Conservation (phyloP, 306 rosid genomes). For the Prunus mira region DNA sequence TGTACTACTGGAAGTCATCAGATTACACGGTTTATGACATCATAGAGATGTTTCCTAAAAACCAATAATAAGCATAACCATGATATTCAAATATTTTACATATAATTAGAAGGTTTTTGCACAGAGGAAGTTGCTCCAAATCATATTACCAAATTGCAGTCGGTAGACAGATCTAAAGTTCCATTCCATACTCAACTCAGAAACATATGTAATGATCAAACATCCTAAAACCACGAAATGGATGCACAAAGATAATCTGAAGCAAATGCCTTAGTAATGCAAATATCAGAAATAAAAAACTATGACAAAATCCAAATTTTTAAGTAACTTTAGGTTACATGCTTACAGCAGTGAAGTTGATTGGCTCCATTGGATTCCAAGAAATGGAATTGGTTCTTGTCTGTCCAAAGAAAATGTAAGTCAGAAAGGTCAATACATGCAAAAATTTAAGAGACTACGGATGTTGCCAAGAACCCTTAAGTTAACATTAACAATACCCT, state of each 20-base stretch:
- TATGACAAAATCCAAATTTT: background rate
- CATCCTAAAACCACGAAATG: background rate
- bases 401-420: conserved; percentile 46
- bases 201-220: conserved; percentile 11
- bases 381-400: conserved; percentile 76
- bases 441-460: background rate
- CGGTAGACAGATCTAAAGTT: background rate
- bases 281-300: background rate
- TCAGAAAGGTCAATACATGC: conserved; percentile 28
- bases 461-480: no score
- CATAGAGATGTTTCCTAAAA: background rate
- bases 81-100: background rate
- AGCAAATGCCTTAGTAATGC: background rate
- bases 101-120: background rate
- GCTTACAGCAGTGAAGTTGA: conserved; percentile 93
- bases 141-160: background rate
- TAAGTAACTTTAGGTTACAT: background rate
- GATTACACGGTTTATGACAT: background rate
- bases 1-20: background rate
- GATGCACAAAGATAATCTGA: background rate
- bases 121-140: background rate
- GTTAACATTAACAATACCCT: conserved; percentile 38
- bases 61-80: background rate
- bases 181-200: background rate
- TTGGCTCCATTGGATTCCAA: conserved; percentile 98